These are phyloP conservation scores for Graphilbum sp. DNA, from an alignment of 2,329 filamentous ascomycete species.

Conservation along the genomic window DNA sequence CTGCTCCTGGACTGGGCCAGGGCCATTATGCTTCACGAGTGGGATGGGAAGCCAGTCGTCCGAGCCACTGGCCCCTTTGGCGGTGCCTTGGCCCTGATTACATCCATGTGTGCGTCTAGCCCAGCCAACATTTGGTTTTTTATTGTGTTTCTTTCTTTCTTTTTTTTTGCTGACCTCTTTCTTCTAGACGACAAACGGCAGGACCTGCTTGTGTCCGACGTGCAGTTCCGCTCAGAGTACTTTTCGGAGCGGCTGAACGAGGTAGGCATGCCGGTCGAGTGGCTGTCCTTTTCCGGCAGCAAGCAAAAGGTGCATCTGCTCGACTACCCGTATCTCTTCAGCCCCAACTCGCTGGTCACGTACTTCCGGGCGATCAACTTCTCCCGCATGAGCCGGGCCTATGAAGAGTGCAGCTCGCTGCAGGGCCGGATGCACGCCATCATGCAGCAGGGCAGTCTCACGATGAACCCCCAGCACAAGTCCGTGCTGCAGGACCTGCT, in stretches of 20 bases:
- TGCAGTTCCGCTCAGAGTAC: constrained; percentile 59
- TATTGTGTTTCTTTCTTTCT: neutral
- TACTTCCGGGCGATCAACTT: constrained; percentile 87
- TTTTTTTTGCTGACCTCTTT: constrained; percentile 2
- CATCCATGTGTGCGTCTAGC: constrained; percentile 47
- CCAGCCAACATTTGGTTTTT: neutral
- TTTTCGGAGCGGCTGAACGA: constrained; percentile 61
- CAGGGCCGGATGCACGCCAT: constrained; percentile 39
- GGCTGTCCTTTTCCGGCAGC: constrained; percentile 44
- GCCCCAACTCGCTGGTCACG: constrained; percentile 51
- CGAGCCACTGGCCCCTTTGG: constrained; percentile 55
- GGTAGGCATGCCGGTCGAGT: constrained; percentile 57
- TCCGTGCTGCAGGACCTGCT: constrained; percentile 46
- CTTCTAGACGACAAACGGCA: constrained; percentile 42
- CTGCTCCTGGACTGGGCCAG: constrained; percentile 55
- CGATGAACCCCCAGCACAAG: constrained; percentile 41
- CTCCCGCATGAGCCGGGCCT: constrained; percentile 65
- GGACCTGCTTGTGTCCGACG: constrained; percentile 45
- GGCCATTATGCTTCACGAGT: constrained; percentile 59
- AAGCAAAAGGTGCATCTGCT: constrained; percentile 57
- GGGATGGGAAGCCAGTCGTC: constrained; percentile 61
- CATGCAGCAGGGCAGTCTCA: constrained; percentile 35
- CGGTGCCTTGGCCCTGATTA: constrained; percentile 59
- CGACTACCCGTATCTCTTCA: constrained; percentile 69
- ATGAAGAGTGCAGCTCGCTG: constrained; percentile 49